phyloP scores from a whole-genome alignment of 495 filamentous ascomycete species.

The Echria macrotheca region DNA sequence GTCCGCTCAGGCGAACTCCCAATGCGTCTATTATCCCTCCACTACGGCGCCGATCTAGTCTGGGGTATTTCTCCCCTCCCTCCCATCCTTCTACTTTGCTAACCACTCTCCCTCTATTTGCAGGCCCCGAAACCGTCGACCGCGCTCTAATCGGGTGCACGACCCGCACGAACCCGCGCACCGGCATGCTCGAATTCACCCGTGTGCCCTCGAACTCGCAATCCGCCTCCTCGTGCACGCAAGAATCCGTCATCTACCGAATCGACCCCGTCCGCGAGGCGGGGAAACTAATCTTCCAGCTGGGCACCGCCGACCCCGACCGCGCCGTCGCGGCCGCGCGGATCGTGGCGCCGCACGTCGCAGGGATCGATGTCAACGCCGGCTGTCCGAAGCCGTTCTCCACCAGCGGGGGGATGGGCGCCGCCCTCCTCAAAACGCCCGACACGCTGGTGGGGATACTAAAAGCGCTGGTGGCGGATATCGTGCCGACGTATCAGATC shows the following conservation, averaged over 20 bases:
- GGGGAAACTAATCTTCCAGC: constrained; percentile 74
- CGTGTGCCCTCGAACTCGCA: constrained; percentile 63
- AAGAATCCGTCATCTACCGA: constrained; percentile 77
- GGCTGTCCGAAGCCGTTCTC: constrained; percentile 97
- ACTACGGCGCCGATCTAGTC: constrained; percentile 94
- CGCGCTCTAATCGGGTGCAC: constrained; percentile 79
- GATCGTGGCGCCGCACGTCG: constrained; percentile 77
- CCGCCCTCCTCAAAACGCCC: constrained; percentile 75
- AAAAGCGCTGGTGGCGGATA: constrained; percentile 69
- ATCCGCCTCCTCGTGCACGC: constrained; percentile 34
- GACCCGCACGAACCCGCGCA: constrained; percentile 66
- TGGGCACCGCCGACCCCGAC: constrained; percentile 77
- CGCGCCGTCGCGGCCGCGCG: constrained; percentile 77
- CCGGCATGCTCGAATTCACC: constrained; percentile 75
- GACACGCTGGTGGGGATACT: constrained; percentile 79
- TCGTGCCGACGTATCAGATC: constrained; percentile 69
- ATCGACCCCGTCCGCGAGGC: constrained; percentile 71
- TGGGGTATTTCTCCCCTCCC: constrained; percentile 59
- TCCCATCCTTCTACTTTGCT: constrained; percentile 3
- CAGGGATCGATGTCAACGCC: constrained; percentile 93
- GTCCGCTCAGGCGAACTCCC: constrained; percentile 93
- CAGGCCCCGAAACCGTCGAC: constrained; percentile 90
- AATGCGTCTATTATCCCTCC: constrained; percentile 75
- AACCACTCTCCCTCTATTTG: not conserved
- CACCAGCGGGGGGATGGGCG: constrained; percentile 89